phyloP scores from a whole-genome alignment of 2,329 filamentous ascomycete genomes.

The Phialemonium atrogriseum region DNA sequence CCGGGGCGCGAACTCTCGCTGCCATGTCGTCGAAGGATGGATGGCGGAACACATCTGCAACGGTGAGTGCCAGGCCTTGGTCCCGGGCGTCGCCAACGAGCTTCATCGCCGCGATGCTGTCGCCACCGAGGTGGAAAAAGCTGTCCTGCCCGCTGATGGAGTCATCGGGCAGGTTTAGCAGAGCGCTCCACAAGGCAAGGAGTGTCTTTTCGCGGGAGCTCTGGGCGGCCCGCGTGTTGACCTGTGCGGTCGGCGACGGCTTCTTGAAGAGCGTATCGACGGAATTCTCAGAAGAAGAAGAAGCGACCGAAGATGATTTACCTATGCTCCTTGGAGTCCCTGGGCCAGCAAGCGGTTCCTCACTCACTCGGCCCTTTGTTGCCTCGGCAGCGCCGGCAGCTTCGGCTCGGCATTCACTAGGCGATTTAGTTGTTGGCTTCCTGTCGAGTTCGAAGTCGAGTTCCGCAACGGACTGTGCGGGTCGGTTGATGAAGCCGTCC shows the following conservation, averaged over 20 bases:
- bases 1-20: neutral
- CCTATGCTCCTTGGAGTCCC: neutral
- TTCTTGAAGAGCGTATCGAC: neutral
- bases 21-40: conserved; percentile 12
- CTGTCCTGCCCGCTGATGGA: conserved; percentile 14
- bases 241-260: neutral
- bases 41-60: conserved; percentile 16
- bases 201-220: conserved; percentile 6
- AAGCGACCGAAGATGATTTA: too few species aligned
- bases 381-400: too few species aligned
- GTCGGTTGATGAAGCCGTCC: conserved; percentile 10
- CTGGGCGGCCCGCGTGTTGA: neutral
- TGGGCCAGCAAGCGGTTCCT: too few species aligned
- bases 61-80: conserved; percentile 11
- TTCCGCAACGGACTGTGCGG: conserved; percentile 7
- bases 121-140: conserved; percentile 27
- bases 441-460: conserved; percentile 5
- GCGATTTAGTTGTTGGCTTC: neutral
- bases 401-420: too few species aligned
- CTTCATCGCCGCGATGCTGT: conserved; percentile 29
- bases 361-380: too few species aligned
- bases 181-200: conserved; percentile 9
- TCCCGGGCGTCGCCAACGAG: conserved; percentile 31
- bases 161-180: conserved; percentile 10
- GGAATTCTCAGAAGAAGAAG: neutral